Conservation (phyloP, 1,139 yeast species). For the Kodamaea derodonti region DNA sequence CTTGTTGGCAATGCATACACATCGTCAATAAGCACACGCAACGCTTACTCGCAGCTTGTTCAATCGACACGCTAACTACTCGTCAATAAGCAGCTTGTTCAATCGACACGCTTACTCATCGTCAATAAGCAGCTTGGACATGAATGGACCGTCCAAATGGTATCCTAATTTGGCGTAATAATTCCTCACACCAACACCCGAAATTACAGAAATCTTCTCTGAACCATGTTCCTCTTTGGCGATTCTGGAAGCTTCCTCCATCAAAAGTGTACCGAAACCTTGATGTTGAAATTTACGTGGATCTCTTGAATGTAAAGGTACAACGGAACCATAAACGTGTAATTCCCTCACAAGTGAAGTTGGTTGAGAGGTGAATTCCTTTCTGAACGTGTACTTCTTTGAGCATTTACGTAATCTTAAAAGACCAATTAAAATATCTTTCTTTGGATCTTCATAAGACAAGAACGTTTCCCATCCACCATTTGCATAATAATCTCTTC, state of each 20-base stretch:
- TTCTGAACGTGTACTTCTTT: constrained; percentile 84
- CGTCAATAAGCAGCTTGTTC: too few species aligned
- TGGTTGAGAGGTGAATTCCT: constrained; percentile 79
- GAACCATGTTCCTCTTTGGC: constrained; percentile 96
- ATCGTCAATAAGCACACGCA: too few species aligned
- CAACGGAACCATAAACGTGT: constrained; percentile 97
- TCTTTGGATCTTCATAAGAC: constrained; percentile 95
- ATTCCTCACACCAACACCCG: constrained; percentile 97
- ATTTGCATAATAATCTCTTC: constrained; percentile 95
- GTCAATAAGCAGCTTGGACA: too few species aligned
- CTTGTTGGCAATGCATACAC: too few species aligned
- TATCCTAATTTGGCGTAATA: constrained; percentile 92
- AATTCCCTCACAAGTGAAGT: constrained; percentile 93
- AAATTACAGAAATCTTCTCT: constrained; percentile 83
- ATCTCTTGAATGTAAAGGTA: constrained; percentile 94
- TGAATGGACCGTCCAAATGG: constrained; percentile 89
- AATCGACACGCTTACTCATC: too few species aligned
- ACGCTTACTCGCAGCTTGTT: too few species aligned
- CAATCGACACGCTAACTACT: too few species aligned
- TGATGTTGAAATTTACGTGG: constrained; percentile 98
- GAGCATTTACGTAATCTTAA: constrained; percentile 85
- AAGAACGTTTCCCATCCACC: constrained; percentile 99
- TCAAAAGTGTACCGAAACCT: constrained; percentile 93
- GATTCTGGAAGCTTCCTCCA: constrained; percentile 98
- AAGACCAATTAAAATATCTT: constrained; percentile 90